A percentile compares a stretch with the other conserved stretches of the same genome.
Evolutionary conservation across 2,329 filamentous ascomycete species (phyloP).

Genomic region (Fusarium sacchari): DNA sequence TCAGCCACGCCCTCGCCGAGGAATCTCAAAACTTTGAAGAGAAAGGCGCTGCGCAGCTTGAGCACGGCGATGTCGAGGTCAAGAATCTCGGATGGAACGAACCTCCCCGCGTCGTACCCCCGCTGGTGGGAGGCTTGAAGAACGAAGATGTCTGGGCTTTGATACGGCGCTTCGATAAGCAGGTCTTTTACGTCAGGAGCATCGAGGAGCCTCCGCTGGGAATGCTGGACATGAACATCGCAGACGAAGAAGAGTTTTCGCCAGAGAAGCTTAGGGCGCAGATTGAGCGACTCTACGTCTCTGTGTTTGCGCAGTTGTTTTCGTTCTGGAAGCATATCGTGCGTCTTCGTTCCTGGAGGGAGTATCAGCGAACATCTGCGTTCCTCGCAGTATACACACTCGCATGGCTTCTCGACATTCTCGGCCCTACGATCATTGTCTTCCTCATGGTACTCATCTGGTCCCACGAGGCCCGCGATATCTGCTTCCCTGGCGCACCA

Average conservation of each 20-base stretch:
- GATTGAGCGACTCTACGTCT: conserved; percentile 84
- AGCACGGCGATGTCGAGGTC: conserved; percentile 64
- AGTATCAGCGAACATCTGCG: conserved; percentile 71
- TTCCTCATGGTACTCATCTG: conserved; percentile 73
- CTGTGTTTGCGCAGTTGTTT: conserved; percentile 74
- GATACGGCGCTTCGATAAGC: conserved; percentile 78
- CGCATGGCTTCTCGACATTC: conserved; percentile 79
- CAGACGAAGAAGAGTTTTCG: conserved; percentile 85
- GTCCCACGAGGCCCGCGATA: conserved; percentile 68
- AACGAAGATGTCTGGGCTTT: conserved; percentile 81
- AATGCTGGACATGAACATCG: conserved; percentile 80
- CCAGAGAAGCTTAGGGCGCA: conserved; percentile 84
- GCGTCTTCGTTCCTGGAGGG: conserved; percentile 81
- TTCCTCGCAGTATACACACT: conserved; percentile 68
- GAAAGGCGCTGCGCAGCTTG: conserved; percentile 57
- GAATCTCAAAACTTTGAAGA: conserved; percentile 47
- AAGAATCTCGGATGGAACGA: conserved; percentile 77
- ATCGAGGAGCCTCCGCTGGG: conserved; percentile 63
- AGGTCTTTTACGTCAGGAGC: conserved; percentile 74
- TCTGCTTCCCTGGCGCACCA: conserved; percentile 81
- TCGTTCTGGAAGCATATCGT: conserved; percentile 77
- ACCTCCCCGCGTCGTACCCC: conserved; percentile 64
- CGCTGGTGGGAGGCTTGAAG: conserved; percentile 72
- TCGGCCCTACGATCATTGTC: conserved; percentile 68
- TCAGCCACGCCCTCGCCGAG: conserved; percentile 51